Base-by-base conservation (phyloP, 164 flowering plant species). In the Stephania japonica region DNA sequence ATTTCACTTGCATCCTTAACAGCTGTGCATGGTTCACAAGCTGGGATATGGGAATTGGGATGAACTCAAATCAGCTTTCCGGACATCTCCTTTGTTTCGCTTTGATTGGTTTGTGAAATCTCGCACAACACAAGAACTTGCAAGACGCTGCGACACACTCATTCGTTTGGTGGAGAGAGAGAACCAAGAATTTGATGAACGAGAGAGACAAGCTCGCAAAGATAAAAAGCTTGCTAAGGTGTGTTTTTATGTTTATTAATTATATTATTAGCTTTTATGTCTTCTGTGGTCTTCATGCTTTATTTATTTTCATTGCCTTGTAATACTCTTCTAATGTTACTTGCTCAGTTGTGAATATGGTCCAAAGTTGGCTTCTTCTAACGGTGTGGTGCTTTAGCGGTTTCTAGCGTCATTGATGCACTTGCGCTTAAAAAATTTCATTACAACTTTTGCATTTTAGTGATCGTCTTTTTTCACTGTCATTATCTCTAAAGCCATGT, bases 21-120 rank as follows among this genome's bases (percentile, higher is more conserved):
- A 96, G 99, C 84, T 96, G 72, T 96, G 99, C 87, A 96, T 92
- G 99, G 90, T 96, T 70, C 97, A 96, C 86, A 96, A 92, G 71
- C 95, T 93, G 75, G 99, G 99, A 9, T 93, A 93, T 84, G 98
- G 99, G 25, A 96, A 96, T 78, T 96, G 99, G 99, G 99, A 96
- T 76, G 99, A 96, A 85, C 85, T 96, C 74, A 96, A 96, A 85
- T 92, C 99, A 69, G 97, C 97, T 63, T 96, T 93, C 68, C 92
- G 98, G 14, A 90, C 92, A 23, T 96, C 99, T 1, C 95, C 98
- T 1, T 78, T 92, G 81, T 96, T 96, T 75, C 93, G 97, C 14
- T 93, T 93, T 82, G 98, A 96, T 82, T 96, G 99, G 99, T 96
- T 93, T 86, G 91, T 96, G 27, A 96, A 96, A 78, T 96, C 99